Evolutionary conservation across 1,139 yeast species (phyloP).

Genomic region (Ogataea hybrid): DNA sequence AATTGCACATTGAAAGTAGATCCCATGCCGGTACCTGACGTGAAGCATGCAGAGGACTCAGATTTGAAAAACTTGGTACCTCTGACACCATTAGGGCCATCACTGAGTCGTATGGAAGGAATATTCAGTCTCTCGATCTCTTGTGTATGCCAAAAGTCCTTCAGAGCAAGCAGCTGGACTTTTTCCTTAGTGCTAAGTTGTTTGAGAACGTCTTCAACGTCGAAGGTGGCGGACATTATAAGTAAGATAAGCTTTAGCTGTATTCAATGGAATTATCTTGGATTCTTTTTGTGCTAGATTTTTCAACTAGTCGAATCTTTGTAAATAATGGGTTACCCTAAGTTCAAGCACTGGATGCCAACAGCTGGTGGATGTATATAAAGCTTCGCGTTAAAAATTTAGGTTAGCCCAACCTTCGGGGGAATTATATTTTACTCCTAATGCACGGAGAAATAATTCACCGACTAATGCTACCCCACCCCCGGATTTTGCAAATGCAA

Average conservation of each 20-base stretch:
- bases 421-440: background rate
- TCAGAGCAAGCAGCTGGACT: conserved; percentile 46
- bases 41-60: conserved; percentile 49
- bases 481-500: background rate
- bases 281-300: background rate
- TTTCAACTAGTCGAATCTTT: background rate
- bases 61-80: conserved; percentile 49
- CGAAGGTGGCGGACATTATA: conserved; percentile 20
- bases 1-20: conserved; percentile 44
- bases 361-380: background rate
- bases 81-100: conserved; percentile 57
- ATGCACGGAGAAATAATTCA: background rate
- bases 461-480: background rate
- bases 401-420: background rate
- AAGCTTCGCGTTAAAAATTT: background rate
- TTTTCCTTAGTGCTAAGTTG: conserved; percentile 50
- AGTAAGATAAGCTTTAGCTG: background rate
- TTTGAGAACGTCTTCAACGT: conserved; percentile 43
- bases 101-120: conserved; percentile 31
- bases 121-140: conserved; percentile 46
- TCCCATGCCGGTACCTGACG: conserved; percentile 47
- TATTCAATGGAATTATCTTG: background rate
- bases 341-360: background rate
- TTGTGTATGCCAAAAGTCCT: conserved; percentile 57
- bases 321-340: background rate